phyloP scores from a whole-genome alignment of 139 green algal species.

The Gonium pectorale region DNA sequence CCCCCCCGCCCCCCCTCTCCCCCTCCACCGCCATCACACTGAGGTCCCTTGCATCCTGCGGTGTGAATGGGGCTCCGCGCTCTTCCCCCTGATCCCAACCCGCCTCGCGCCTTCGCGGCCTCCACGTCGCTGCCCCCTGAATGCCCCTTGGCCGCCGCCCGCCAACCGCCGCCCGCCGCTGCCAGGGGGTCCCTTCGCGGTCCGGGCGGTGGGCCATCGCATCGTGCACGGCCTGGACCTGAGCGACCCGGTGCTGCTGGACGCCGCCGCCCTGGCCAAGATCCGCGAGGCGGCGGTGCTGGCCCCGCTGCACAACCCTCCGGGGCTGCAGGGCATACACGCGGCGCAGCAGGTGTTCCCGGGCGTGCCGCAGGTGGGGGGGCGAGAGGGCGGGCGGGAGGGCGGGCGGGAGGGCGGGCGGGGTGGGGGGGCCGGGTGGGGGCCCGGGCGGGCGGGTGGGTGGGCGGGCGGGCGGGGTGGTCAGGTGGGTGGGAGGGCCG shows the following conservation, averaged over 20 bases:
- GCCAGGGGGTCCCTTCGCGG: too few relatives aligned
- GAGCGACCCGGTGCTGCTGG: constrained; percentile 69
- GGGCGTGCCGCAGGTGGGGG: constrained; percentile 68
- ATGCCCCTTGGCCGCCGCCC: too few relatives aligned
- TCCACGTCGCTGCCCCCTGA: too few relatives aligned
- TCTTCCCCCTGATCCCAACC: too few relatives aligned
- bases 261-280: constrained; percentile 55
- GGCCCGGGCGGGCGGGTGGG: neutral
- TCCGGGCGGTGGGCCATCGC: constrained; percentile 64
- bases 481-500: too few relatives aligned
- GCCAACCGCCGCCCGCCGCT: too few relatives aligned
- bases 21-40: too few relatives aligned
- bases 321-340: constrained; percentile 77
- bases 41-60: too few relatives aligned
- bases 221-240: constrained; percentile 89
- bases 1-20: too few relatives aligned
- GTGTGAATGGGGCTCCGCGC: too few relatives aligned
- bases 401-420: neutral
- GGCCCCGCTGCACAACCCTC: constrained; percentile 92
- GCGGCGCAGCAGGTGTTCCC: constrained; percentile 73
- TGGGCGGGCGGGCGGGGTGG: too few relatives aligned
- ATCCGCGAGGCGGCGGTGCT: constrained; percentile 75
- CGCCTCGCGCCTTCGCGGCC: constrained; percentile 50
- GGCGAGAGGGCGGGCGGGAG: neutral
- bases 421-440: neutral